Evolutionary conservation across 805 yeast genomes (phyloP).

Genomic region (Candida dajiaensis): DNA sequence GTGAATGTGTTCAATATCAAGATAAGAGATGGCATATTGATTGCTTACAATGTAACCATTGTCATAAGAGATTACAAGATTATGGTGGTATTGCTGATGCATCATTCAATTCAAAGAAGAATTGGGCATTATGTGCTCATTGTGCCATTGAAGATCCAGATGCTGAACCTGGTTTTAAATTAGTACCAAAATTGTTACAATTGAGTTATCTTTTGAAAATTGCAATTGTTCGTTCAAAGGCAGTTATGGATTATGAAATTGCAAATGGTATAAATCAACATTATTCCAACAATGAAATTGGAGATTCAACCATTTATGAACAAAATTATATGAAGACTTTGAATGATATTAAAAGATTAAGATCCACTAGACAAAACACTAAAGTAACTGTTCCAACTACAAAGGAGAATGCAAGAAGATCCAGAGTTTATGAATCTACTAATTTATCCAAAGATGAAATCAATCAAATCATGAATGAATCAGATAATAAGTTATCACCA

Average conservation of each 20-base stretch:
- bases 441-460: conserved; percentile 16
- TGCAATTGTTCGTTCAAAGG: conserved; percentile 70
- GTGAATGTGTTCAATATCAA: conserved; percentile 58
- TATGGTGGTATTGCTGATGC: conserved; percentile 40
- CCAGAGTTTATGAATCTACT: conserved; percentile 47
- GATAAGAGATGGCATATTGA: conserved; percentile 75
- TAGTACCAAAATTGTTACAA: conserved; percentile 68
- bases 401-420: conserved; percentile 58
- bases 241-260: conserved; percentile 44
- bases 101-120: conserved; percentile 30
- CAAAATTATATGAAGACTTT: conserved; percentile 64
- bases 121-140: conserved; percentile 48
- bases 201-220: conserved; percentile 72
- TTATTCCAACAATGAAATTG: conserved; percentile 4
- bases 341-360: conserved; percentile 67
- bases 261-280: conserved; percentile 6
- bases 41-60: conserved; percentile 65
- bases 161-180: conserved; percentile 47
- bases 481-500: conserved; percentile 6
- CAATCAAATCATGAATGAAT: background rate
- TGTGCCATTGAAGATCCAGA: conserved; percentile 52
- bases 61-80: conserved; percentile 38
- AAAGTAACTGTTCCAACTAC: conserved; percentile 42
- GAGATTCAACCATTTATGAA: conserved; percentile 25
- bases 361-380: conserved; percentile 67